Evolutionary conservation across 2,329 filamentous ascomycete species (phyloP), one percentile per base, ranked within the genome.

Genomic region (Diaporthe ilicicola): DNA sequence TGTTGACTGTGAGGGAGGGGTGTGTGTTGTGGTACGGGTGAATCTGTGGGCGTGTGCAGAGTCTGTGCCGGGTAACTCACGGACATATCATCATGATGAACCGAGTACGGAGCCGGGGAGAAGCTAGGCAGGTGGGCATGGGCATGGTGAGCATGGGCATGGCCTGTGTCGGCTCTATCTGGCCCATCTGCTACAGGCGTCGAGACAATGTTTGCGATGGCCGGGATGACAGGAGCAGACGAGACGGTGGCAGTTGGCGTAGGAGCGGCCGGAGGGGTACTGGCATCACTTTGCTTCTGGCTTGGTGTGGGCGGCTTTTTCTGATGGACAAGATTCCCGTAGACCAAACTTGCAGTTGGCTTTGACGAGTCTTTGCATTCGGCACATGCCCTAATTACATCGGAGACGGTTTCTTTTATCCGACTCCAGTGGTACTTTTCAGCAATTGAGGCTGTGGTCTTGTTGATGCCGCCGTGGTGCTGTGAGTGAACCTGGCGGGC

Each of bases 391-490:
- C 93, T 92, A 81, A 98, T 97, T 76, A 97, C 95, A 79, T 95
- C 91, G 79, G 93, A 96, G 73, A 98, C 96, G 0, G 95, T 98
- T 82, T 98, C 95, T 81, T 98, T 99, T 84, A 98, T 98, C 73
- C 95, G 90, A 59, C 97, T 95, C 96, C 96, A 99, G 82, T 98
- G 96, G 79, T 95, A 98, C 78, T 92, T 93, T 79, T 98, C 94
- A 13, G 95, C 94, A 77, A 99, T 97, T 24, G 91, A 92, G 24
- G 95, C 95, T 1, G 95, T 98, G 0, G 95, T 98, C 84, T 98
- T 98, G 86, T 99, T 99, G 86, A 98, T 98, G 65, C 96, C 96
- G 8, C 93, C 94, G 79, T 99, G 96, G 51, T 91, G 88, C 69
- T 84, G 81, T 70, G 90, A 86, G 81, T 99, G 96, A 46, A 95